Percentiles rank a stretch among this genome's conserved stretches.
Evolutionary conservation across 2,329 filamentous ascomycete species (phyloP).

Genomic region (Stagonosporopsis rhizophila): DNA sequence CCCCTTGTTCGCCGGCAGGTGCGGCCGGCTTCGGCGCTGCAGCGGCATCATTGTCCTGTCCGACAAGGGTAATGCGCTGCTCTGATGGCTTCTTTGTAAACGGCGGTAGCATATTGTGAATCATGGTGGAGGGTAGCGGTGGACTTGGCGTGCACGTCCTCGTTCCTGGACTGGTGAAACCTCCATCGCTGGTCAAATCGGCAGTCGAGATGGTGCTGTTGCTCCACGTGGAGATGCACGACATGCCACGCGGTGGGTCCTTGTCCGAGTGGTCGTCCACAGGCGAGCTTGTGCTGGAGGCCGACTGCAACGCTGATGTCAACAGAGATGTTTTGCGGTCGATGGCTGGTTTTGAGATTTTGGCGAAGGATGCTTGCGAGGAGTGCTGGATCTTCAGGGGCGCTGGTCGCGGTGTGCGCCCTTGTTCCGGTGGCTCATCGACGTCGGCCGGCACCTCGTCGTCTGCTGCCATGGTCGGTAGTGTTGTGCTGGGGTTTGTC

Average conservation of each 20-base stretch:
- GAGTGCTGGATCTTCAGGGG: slow-evolving; percentile 48
- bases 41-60: slow-evolving; percentile 41
- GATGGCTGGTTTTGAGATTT: slow-evolving; percentile 56
- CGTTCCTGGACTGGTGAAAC: slow-evolving; percentile 82
- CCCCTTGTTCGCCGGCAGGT: slow-evolving; percentile 59
- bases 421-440: slow-evolving; percentile 86
- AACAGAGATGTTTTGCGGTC: slow-evolving; percentile 78
- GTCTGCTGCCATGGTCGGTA: slow-evolving; percentile 48
- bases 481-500: slow-evolving; percentile 41
- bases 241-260: slow-evolving; percentile 51
- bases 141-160: slow-evolving; percentile 88
- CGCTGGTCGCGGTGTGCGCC: slow-evolving; percentile 56
- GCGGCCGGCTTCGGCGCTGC: slow-evolving; percentile 1
- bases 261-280: slow-evolving; percentile 52
- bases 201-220: slow-evolving; percentile 84
- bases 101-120: slow-evolving; percentile 46
- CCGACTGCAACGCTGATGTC: slow-evolving; percentile 76
- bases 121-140: slow-evolving; percentile 68
- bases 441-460: slow-evolving; percentile 76
- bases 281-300: slow-evolving; percentile 49
- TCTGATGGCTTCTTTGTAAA: slow-evolving; percentile 50
- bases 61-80: slow-evolving; percentile 47
- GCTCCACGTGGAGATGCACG: slow-evolving; percentile 74
- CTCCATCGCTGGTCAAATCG: slow-evolving; percentile 94
- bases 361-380: slow-evolving; percentile 54